Evolutionary conservation across 306 rosid genomes (phyloP).

Genomic region (Purshia tridentata): DNA sequence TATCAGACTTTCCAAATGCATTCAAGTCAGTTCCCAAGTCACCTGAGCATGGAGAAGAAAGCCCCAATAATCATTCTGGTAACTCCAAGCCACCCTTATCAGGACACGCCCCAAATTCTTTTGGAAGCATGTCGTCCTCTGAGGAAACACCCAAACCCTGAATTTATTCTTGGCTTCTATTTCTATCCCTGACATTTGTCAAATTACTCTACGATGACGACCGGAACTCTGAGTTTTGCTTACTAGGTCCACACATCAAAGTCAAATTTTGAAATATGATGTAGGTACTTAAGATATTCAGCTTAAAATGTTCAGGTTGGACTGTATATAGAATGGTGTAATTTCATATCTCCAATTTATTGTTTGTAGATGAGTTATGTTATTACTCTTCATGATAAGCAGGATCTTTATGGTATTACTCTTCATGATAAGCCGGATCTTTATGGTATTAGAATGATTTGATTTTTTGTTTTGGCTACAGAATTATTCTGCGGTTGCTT

Average conservation of each 20-base stretch:
- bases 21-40: conserved; percentile 49
- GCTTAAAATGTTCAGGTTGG: conserved; percentile 34
- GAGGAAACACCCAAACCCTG: conserved; percentile 45
- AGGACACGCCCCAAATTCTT: conserved; percentile 42
- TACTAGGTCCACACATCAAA: conserved; percentile 17
- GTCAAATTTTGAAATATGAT: conserved; percentile 16
- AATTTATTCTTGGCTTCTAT: conserved; percentile 24
- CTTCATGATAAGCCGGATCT: too few species aligned
- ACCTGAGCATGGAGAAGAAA: conserved; percentile 49
- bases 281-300: conserved; percentile 10
- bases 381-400: too few species aligned
- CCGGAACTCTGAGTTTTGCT: conserved; percentile 17
- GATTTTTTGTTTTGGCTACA: too few species aligned
- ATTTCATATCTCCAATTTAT: conserved; percentile 23
- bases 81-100: conserved; percentile 38
- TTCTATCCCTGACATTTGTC: conserved; percentile 7
- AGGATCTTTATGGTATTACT: too few species aligned
- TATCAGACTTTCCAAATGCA: conserved; percentile 58
- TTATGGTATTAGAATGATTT: too few species aligned
- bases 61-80: conserved; percentile 40
- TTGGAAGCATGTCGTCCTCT: conserved; percentile 38
- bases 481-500: too few species aligned
- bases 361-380: neutral
- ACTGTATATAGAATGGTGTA: conserved; percentile 48
- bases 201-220: conserved; percentile 10